Base-by-base conservation (phyloP, 2,329 filamentous ascomycete species). In the Xylogone sp. region DNA sequence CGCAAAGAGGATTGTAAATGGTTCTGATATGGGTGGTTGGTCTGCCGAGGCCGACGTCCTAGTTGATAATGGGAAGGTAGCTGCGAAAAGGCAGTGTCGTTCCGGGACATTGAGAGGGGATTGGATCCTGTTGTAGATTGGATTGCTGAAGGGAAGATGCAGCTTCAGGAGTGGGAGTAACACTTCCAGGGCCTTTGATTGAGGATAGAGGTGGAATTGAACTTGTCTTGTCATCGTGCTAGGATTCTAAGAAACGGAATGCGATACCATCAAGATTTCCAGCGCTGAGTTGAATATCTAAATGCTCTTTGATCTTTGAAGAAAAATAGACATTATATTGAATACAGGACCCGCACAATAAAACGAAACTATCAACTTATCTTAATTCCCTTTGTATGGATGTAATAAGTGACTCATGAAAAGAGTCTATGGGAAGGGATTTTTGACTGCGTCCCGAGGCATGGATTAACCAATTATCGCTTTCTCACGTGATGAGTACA, bases 51-150 rank as follows among this genome's bases (percentile, higher is more conserved):
- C 16, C 3, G 39, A 21, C 2, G 4, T 22, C 21, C 18, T 22
- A 31, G 10, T 3, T 49, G 45, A 42, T 21, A 54, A 55, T 19
- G 57, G 50, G 21, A 64, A 63, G 0, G 60, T 62, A n/a, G 63
- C 58, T 8, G 62, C 63, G 44, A 64, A 66, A 43, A 64, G 51
- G 46, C 63, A 65, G 20, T 61, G 61, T 31, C 57, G 48, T 4
- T 49, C 51, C 2, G 59, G 62, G 5, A 50, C 39, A 24, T 66
- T 66, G 8, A 62, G 62, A 1, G 63, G 63, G 47, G 62, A 56
- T 53, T 53, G 58, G 27, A 66, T 43, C 4, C 63, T 62, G 22
- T 61, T 64, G 52, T 59, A 65, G 1, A 63, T 21, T 1, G 60
- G 55, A 47, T 63, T 65, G 31, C 58, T 61, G 46, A 54, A 53